Base-by-base conservation (phyloP, 2,329 filamentous ascomycete species). In the Talaromyces albobiverticillius region DNA sequence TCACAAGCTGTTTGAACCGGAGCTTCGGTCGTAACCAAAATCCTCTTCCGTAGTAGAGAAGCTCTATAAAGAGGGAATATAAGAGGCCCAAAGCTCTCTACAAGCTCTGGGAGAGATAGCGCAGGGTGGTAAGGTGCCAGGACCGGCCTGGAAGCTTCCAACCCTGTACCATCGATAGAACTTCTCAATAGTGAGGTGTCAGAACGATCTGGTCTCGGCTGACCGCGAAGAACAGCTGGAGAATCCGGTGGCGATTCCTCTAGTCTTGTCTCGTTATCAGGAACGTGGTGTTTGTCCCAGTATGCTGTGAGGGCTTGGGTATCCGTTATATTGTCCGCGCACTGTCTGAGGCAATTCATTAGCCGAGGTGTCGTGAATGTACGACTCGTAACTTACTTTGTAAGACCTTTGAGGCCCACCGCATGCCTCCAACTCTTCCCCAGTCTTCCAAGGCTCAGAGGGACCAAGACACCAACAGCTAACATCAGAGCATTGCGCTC, bases 351-450 rank as follows among this genome's bases (percentile, higher is more conserved):
- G 25, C 16, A 38, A 40, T 16, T 20, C n/a, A 53, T 57, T 41
- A 56, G 46, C 18, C 14, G 54, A n/a, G 62, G 34, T 65, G 60
- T 42, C 38, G 16, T 14, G 26, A 49, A 41, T 11, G 13, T 22
- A 47, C 8, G 10, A 11, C 14, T 18, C 26, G 26, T 41, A 23
- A 68, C 71, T 61, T 78, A 90, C 84, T 78, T 79, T 48, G 90
- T 89, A 70, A 97, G 79, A 23, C 82, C 79, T 73, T 89, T 88
- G 59, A 99, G 71, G 18, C 77, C 81, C 53, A 88, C 82, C 5
- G 90, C 91, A 74, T 96, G 91, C 61, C 87, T 83, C 94, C 94
- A 99, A 50, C 87, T 88, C 60, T 92, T 84, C 3, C 94, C 94
- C 20, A 97, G 77, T 52, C 91, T 82, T 22, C 93, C 93, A 65